Base-by-base conservation (phyloP, 1,139 yeast species). In the Wickerhamiella infanticola region DNA sequence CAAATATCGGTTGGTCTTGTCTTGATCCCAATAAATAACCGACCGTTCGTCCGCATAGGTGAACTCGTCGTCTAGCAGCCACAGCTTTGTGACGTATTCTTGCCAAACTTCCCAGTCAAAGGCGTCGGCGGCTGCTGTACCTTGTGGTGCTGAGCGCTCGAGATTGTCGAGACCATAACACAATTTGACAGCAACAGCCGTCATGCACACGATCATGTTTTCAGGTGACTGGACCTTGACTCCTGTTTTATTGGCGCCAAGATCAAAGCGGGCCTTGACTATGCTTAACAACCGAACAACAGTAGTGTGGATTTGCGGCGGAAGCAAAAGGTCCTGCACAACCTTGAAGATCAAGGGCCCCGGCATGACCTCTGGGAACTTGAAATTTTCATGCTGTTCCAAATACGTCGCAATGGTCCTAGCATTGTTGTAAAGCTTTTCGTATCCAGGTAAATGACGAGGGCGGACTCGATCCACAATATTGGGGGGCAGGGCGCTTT, bases 81-180 rank as follows among this genome's bases (percentile, higher is more conserved):
- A 63, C 3, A 57, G 35, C 36, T 59, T 58, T 6, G 61, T 53
- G 23, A 65, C 45, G 51, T 61, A 42, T 37, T 58, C 61, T 8
- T 50, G 45, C 68, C 69, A 65, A 2, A 58, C 49, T 9, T 49
- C 50, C 65, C 64, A 60, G 49, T 65, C 60, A 4, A 57, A 51
- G 18, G 47, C 50, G 13, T 53, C 55, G 5, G 52, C 50, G 1
- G 56, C 53, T 11, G 55, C 54, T 9, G 52, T 50, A 3, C 44
- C 40, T 2, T 47, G 40, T 26, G 39, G 37, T 6, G 44, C 49
- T 9, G 53, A 33, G 5, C 59, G 47, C 33, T 42, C 39, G 38
- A 47, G 35, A 31, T 53, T 55, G 43, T 63, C 68, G 18, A 64
- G 51, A 1, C 66, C 66, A 45, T 55, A 64, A 45, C 62, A 57